Evolutionary conservation across 2,329 filamentous ascomycete species (phyloP).

Genomic region (Elsinoe batatas): DNA sequence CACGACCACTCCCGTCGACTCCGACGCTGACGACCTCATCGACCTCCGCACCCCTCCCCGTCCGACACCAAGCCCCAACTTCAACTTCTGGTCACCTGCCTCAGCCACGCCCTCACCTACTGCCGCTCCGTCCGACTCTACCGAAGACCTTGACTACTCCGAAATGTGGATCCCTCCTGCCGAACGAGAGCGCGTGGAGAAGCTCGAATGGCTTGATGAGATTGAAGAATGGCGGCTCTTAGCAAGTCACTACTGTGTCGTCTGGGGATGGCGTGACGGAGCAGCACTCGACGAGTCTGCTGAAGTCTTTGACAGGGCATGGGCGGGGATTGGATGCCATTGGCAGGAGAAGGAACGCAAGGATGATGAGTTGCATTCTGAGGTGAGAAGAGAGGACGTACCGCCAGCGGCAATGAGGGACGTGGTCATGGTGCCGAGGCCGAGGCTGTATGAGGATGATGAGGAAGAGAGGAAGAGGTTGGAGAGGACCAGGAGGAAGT

Average conservation of each 20-base stretch:
- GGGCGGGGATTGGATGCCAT: not conserved
- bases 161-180: slow-evolving; percentile 56
- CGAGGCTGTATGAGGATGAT: not conserved
- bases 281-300: not conserved
- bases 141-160: not conserved
- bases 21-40: not conserved
- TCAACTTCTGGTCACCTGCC: not conserved
- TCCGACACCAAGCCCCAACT: not conserved
- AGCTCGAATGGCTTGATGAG: slow-evolving; percentile 82
- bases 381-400: no score
- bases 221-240: slow-evolving; percentile 88
- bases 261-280: slow-evolving; percentile 64
- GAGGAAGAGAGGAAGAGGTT: not conserved
- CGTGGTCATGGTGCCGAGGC: no score
- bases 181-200: slow-evolving; percentile 72
- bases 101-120: not conserved
- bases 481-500: not conserved
- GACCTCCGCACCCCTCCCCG: not conserved
- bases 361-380: slow-evolving; percentile 9
- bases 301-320: slow-evolving; percentile 13
- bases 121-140: not conserved
- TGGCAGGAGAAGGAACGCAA: not conserved
- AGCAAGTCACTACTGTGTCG: slow-evolving; percentile 79
- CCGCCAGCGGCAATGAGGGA: no score
- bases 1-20: not conserved